phyloP scores from a whole-genome alignment of 257 asterid species.

The Galeopsis tetrahit region DNA sequence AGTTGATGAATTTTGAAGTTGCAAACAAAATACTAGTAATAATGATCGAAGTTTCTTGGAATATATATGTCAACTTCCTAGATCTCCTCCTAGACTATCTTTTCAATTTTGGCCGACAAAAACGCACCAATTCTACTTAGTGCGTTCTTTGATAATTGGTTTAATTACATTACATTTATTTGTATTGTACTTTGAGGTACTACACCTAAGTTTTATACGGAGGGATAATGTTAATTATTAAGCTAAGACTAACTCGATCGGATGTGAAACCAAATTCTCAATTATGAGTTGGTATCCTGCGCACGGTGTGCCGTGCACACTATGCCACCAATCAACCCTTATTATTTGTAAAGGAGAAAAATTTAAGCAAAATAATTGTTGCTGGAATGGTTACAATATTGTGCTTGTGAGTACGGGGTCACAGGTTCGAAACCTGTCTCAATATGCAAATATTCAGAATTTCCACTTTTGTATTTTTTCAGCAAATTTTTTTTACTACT shows the following conservation, averaged over 20 bases:
- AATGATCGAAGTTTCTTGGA: constrained; percentile 16
- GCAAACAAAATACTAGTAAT: not conserved
- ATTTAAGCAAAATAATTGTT: too few species aligned
- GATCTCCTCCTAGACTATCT: constrained; percentile 5
- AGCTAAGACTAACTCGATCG: not conserved
- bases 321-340: too few species aligned
- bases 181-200: constrained; percentile 8
- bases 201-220: not conserved
- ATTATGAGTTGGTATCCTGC: too few species aligned
- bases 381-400: too few species aligned
- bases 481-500: too few species aligned
- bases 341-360: too few species aligned
- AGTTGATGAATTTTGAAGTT: constrained; percentile 3
- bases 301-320: too few species aligned
- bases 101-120: constrained; percentile 42
- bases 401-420: too few species aligned
- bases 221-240: not conserved
- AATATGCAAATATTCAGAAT: too few species aligned
- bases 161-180: not conserved
- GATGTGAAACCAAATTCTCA: constrained; percentile 1
- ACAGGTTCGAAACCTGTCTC: too few species aligned
- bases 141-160: not conserved
- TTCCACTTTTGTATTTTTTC: too few species aligned
- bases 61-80: not conserved
- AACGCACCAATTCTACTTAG: constrained; percentile 36